Evolutionary conservation across 805 yeast genomes (phyloP), one percentile per base, ranked within the genome.

Genomic region (Saccharomycopsis fodiens): DNA sequence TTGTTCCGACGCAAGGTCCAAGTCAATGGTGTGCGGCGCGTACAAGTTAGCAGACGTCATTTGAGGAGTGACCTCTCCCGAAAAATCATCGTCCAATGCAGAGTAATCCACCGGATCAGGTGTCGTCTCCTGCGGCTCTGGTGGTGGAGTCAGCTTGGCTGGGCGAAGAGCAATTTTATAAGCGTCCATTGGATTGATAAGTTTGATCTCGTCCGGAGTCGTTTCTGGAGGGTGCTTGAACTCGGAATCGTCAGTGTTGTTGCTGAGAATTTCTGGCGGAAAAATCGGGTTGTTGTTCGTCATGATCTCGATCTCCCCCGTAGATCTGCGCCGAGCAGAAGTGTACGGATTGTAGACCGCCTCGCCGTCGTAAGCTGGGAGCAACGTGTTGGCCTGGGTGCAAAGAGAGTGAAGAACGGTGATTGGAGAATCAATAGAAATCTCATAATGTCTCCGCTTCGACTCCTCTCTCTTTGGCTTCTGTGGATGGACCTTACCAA

Each of bases 361-460:
- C 12, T 30, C 17, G 15, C 52, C 52, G 40, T 74, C 78, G 59
- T 85, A 85, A 4, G 86, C 81, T 3, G 95, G 95, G 37, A 85
- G 63, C 32, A 84, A 60, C 1, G 91, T 84, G 55, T 84, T 83
- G 3, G 85, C 85, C 63, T 83, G 95, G 1, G 86, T 83, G 51
- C 96, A 86, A 41, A 76, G 65, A 4, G 82, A 78, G 41, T 89
- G 79, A 42, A 89, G 66, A 3, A 93, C 70, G 57, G 85, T 94
- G 49, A 93, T 79, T 3, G 98, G 98, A 2, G 96, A 85, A 62
- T 93, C 99, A 46, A 93, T 91, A 48, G 87, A 80, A 38, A 93
- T 85, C 65, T 93, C 99, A 59, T 84, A 93, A 59, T 88, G 97
- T 59, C 89, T 93, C 39, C 95, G 69, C 46, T 21, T 54, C 51